These are phyloP conservation scores for Scleroderma bovista DNA, from an alignment of 768 basidiomycete genomes.

Conservation along the genomic window DNA sequence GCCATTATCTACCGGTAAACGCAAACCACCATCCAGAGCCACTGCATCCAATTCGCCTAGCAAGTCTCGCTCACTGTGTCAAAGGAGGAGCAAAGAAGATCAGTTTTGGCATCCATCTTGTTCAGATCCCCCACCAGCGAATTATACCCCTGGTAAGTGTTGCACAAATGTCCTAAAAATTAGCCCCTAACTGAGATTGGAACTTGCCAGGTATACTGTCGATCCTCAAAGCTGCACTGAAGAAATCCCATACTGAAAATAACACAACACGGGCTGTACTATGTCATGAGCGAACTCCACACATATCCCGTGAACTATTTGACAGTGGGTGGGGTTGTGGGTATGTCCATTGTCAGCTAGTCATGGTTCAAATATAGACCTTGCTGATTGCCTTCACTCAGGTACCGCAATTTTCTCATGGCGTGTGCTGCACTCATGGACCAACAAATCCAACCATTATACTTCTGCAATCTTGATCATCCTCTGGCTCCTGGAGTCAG, in stretches of 20 bases:
- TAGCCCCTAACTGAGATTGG: slow-evolving; percentile 10
- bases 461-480: slow-evolving; percentile 54
- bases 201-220: slow-evolving; percentile 56
- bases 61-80: slow-evolving; percentile 6
- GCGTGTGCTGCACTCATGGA: slow-evolving; percentile 65
- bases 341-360: slow-evolving; percentile 36
- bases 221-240: slow-evolving; percentile 51
- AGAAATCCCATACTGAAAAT: slow-evolving; percentile 46
- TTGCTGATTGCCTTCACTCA: slow-evolving; percentile 22
- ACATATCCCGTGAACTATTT: slow-evolving; percentile 53
- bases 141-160: slow-evolving; percentile 56
- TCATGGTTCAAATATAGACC: slow-evolving; percentile 7
- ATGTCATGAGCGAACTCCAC: slow-evolving; percentile 57
- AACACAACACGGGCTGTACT: slow-evolving; percentile 51
- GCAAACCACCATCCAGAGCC: slow-evolving; percentile 13
- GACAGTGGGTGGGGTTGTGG: slow-evolving; percentile 73
- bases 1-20: neutral
- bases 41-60: neutral
- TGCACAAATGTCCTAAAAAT: neutral
- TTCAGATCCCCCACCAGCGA: slow-evolving; percentile 39
- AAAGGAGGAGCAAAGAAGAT: slow-evolving; percentile 33
- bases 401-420: slow-evolving; percentile 84
- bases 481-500: slow-evolving; percentile 61
- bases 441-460: slow-evolving; percentile 56
- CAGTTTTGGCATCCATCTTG: slow-evolving; percentile 61